Conservation (phyloP, 192 early-diverging fungal genomes). For the Dissophora globulifera region DNA sequence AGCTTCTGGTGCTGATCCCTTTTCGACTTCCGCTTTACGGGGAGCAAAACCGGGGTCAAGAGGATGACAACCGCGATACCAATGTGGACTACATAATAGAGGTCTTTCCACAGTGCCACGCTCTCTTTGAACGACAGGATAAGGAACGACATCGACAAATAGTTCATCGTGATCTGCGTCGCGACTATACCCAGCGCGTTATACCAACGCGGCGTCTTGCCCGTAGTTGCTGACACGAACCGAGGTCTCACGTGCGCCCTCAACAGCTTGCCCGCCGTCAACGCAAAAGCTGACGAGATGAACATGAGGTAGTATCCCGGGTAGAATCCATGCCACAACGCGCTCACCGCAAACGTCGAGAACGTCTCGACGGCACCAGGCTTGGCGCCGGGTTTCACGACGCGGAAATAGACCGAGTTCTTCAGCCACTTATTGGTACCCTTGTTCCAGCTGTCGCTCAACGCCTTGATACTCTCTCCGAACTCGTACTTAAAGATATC, state of each 20-base stretch:
- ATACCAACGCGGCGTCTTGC: slow-evolving; percentile 60
- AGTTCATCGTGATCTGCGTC: slow-evolving; percentile 76
- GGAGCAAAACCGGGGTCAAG: slow-evolving; percentile 36
- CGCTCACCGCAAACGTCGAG: slow-evolving; percentile 82
- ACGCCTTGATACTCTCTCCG: slow-evolving; percentile 76
- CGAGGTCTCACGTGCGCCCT: slow-evolving; percentile 19
- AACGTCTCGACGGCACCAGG: slow-evolving; percentile 70
- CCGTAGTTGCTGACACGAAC: slow-evolving; percentile 12
- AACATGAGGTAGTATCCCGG: slow-evolving; percentile 83
- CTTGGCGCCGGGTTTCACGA: slow-evolving; percentile 62
- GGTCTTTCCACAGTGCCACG: slow-evolving; percentile 67
- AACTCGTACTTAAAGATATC: slow-evolving; percentile 78
- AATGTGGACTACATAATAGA: slow-evolving; percentile 73
- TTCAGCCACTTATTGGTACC: slow-evolving; percentile 89
- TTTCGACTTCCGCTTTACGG: slow-evolving; percentile 48
- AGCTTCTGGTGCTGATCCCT: slow-evolving; percentile 16
- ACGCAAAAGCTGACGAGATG: slow-evolving; percentile 15
- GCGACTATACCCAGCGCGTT: slow-evolving; percentile 75
- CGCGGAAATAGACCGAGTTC: slow-evolving; percentile 84
- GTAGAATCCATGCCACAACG: slow-evolving; percentile 97
- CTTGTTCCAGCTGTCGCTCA: slow-evolving; percentile 92
- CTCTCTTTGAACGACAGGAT: slow-evolving; percentile 66
- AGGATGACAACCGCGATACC: slow-evolving; percentile 55
- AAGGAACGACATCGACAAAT: slow-evolving; percentile 76
- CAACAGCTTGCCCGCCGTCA: slow-evolving; percentile 29